These are phyloP conservation scores for Grammothele lineata DNA, from an alignment of 768 basidiomycete genomes.

Conservation along the genomic window DNA sequence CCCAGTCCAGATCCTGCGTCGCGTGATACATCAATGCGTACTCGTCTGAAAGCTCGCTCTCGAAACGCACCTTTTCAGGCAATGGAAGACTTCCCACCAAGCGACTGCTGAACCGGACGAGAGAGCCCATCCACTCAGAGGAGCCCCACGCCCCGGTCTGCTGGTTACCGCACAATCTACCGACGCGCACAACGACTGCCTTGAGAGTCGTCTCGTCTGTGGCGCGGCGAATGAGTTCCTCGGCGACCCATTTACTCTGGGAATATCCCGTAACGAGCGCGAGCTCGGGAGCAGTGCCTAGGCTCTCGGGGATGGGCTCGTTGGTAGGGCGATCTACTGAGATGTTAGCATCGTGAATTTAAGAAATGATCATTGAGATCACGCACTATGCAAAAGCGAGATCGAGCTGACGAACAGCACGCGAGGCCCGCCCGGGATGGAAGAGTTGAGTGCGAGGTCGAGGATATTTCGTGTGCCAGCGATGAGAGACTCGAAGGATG, in stretches of 20 bases:
- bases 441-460: conserved; percentile 9
- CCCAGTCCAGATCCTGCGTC: conserved; percentile 40
- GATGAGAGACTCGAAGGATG: conserved; percentile 35
- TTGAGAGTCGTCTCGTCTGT: conserved; percentile 31
- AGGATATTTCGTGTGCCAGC: conserved; percentile 18
- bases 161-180: conserved; percentile 40
- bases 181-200: conserved; percentile 37
- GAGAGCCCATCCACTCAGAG: conserved; percentile 44
- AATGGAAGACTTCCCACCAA: conserved; percentile 23
- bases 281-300: conserved; percentile 24
- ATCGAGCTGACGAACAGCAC: conserved; percentile 22
- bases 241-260: conserved; percentile 41
- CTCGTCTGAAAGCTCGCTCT: background rate
- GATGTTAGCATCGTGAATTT: background rate
- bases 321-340: background rate
- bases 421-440: conserved; percentile 6
- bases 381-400: conserved; percentile 6
- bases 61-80: conserved; percentile 32
- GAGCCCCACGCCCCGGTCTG: conserved; percentile 39
- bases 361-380: too few relatives aligned
- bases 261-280: conserved; percentile 41
- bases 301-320: background rate
- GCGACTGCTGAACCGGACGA: conserved; percentile 27
- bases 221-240: conserved; percentile 35
- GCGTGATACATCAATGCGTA: conserved; percentile 17